A percentile compares a stretch with the other conserved stretches of the same genome.
These are phyloP conservation scores for Leishmania tropica DNA, from an alignment of 208 protist genomes.

Conservation along the genomic window DNA sequence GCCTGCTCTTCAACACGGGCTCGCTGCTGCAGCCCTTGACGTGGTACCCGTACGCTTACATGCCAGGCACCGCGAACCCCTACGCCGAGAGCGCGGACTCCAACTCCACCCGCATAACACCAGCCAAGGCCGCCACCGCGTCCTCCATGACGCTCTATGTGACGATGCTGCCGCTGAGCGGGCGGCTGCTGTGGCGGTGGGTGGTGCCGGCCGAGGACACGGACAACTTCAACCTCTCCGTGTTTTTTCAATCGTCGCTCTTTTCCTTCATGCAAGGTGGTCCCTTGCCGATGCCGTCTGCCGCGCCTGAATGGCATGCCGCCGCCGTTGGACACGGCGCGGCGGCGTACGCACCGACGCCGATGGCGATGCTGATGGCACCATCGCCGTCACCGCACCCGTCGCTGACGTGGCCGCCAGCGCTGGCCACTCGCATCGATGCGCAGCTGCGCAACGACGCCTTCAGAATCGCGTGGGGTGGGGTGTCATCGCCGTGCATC, in stretches of 20 bases:
- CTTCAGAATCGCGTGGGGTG: constrained; percentile 9
- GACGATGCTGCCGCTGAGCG: constrained; percentile 46
- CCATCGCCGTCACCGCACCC: constrained; percentile 6
- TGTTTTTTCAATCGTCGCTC: constrained; percentile 67
- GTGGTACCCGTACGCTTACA: constrained; percentile 47
- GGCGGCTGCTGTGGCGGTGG: constrained; percentile 52
- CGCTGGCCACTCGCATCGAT: constrained; percentile 12
- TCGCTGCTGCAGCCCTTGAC: constrained; percentile 34
- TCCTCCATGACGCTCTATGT: constrained; percentile 47
- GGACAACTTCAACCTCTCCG: constrained; percentile 70
- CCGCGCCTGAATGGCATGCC: neutral
- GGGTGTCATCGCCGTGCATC: constrained; percentile 9
- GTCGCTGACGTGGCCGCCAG: constrained; percentile 11
- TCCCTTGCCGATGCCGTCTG: constrained; percentile 36
- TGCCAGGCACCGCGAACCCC: constrained; percentile 35
- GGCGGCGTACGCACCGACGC: neutral
- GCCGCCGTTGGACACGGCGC: neutral
- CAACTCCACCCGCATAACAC: constrained; percentile 6
- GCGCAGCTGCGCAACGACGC: constrained; percentile 17
- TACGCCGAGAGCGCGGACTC: constrained; percentile 31
- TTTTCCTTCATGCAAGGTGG: constrained; percentile 71
- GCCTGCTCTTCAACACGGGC: neutral
- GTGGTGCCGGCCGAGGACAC: constrained; percentile 71
- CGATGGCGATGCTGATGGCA: neutral
- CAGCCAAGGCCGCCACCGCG: constrained; percentile 21